These are phyloP conservation scores for Paramecium sonneborni DNA, from an alignment of 73 alveolate genomes.

Conservation along the genomic window DNA sequence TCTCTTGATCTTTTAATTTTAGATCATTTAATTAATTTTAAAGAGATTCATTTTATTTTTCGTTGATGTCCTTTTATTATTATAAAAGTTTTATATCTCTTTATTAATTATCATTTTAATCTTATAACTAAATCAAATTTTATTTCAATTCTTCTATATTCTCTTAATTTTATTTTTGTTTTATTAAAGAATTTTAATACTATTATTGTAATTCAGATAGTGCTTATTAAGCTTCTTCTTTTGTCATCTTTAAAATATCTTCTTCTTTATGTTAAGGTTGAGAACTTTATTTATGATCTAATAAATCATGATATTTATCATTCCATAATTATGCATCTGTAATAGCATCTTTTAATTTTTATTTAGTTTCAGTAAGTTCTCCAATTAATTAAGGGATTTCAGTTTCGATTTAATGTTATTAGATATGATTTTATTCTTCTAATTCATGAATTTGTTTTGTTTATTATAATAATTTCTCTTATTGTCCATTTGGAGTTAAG, in stretches of 20 bases:
- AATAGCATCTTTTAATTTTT: background rate
- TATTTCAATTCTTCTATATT: no score
- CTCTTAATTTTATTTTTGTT: no score
- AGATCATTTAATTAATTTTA: background rate
- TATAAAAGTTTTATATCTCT: no score
- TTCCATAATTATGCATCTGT: constrained; percentile 34
- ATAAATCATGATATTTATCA: background rate
- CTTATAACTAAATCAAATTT: no score
- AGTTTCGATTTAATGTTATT: background rate
- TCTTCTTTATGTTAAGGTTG: background rate
- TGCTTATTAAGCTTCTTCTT: background rate
- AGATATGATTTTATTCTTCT: background rate
- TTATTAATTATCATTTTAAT: no score
- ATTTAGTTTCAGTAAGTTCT: background rate
- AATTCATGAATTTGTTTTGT: background rate
- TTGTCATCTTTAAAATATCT: background rate
- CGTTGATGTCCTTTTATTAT: no score
- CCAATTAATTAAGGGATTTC: constrained; percentile 2
- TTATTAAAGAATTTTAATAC: no score
- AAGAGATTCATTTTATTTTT: background rate
- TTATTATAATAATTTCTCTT: background rate
- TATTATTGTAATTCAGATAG: background rate
- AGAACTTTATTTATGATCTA: no score
- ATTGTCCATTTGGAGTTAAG: background rate
- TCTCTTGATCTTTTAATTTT: background rate